Percentiles rank a stretch among this genome's conserved stretches.
These are phyloP conservation scores for Pulicaria dysenterica DNA, from an alignment of 129 eudicot species.

Conservation along the genomic window DNA sequence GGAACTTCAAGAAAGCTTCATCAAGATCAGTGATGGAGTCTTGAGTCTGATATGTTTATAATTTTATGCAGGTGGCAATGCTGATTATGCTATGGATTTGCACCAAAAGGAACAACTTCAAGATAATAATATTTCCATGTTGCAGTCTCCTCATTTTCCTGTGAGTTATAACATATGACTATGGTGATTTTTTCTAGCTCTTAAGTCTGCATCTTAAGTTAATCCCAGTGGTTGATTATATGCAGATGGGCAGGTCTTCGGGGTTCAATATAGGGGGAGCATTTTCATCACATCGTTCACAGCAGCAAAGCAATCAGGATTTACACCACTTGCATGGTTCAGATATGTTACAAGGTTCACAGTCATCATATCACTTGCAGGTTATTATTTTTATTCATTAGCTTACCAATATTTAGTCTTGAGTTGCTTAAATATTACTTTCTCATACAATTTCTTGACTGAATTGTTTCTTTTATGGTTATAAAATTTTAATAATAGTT, in stretches of 20 bases:
- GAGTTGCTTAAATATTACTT: neutral
- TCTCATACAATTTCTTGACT: neutral
- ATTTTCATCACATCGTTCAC: slow-evolving; percentile 78
- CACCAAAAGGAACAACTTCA: slow-evolving; percentile 94
- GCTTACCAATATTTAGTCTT: neutral
- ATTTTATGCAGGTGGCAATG: slow-evolving; percentile 73
- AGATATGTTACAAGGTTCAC: slow-evolving; percentile 73
- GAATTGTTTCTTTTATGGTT: neutral
- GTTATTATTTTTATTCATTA: slow-evolving; percentile 30
- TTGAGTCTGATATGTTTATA: slow-evolving; percentile 42
- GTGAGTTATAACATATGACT: slow-evolving; percentile 44
- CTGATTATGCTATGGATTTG: slow-evolving; percentile 79
- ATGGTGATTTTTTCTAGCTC: neutral
- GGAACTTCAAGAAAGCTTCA: too few relatives aligned
- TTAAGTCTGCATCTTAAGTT: slow-evolving; percentile 9
- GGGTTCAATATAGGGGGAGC: slow-evolving; percentile 77
- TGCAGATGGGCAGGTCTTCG: slow-evolving; percentile 79
- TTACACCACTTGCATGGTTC: slow-evolving; percentile 68
- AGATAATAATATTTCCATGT: slow-evolving; percentile 65
- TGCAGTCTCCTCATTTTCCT: slow-evolving; percentile 82
- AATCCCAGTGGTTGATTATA: neutral
- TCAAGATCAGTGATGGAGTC: slow-evolving; percentile 60
- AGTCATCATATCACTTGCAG: slow-evolving; percentile 64
- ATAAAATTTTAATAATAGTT: neutral
- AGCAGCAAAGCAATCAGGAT: slow-evolving; percentile 80